Evolutionary conservation across 495 filamentous ascomycete genomes (phyloP), one percentile per base, ranked within the genome.

Genomic region (Aspergillus cavernicola): DNA sequence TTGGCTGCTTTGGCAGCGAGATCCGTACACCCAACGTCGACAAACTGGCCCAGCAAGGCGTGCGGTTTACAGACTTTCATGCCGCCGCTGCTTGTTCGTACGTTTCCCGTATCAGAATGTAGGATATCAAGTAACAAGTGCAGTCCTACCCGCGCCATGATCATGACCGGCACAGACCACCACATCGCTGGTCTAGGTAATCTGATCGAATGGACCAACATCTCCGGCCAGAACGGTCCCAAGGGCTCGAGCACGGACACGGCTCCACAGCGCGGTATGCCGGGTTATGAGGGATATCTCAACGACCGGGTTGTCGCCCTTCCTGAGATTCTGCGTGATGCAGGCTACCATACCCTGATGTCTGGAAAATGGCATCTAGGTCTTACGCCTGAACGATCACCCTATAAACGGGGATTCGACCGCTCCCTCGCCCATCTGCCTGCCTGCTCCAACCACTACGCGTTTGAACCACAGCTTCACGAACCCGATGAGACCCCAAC

Each of bases 261-360:
- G 0, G 72, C 71, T 1, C 69, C 71, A 0, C 71, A 76, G 47
- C 71, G 71, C 32, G 72, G 73, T n/a, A 83, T 81, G 79, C 81
- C 83, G 1, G 82, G 83, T 0, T 84, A 86, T 59, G 83, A 85
- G 63, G 82, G 82, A 2, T 86, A 84, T 52, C 72, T 86, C 24
- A 85, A 86, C 50, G 79, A 84, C 39, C 65, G 72, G 6, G 82
- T 86, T 19, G 84, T 76, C 0, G 76, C 83, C 4, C 69, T 87
- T 4, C 82, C 83, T 7, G 82, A 87, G 61, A 41, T 86, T 12
- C 71, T 87, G 3, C 72, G 71, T 8, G 83, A 87, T 57, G 75
- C 69, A 1, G 84, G 84, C 20, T 87, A 87, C 55, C 72, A 76
- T 52, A 86, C 84, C 11, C 40, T 85, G 10, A 82, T 85, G 77